Conservation (phyloP, 495 filamentous ascomycete genomes). For the Talaromyces nanjingensis region DNA sequence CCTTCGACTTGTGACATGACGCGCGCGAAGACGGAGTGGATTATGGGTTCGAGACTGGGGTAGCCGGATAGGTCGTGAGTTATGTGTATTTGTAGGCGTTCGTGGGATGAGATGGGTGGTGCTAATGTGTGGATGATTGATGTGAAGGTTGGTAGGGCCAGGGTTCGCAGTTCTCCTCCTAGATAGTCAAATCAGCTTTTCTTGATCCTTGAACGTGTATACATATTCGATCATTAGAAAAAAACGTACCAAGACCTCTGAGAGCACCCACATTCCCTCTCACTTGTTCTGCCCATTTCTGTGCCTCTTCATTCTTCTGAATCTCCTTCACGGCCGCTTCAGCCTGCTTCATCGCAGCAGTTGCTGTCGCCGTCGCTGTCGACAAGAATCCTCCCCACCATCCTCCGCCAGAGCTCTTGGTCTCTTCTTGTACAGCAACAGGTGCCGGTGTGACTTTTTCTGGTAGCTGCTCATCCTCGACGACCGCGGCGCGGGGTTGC, state of each 20-base stretch:
- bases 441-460: constrained; percentile 23
- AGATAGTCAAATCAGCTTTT: constrained; percentile 17
- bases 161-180: constrained; percentile 86
- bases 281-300: constrained; percentile 92
- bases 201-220: constrained; percentile 6
- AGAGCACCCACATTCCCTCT: constrained; percentile 84
- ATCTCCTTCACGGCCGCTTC: constrained; percentile 92
- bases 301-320: constrained; percentile 91
- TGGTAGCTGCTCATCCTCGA: constrained; percentile 31
- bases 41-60: constrained; percentile 86
- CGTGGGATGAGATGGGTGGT: constrained; percentile 93
- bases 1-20: constrained; percentile 99
- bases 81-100: constrained; percentile 95
- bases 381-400: constrained; percentile 90
- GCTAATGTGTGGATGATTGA: constrained; percentile 90
- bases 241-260: constrained; percentile 67
- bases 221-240: constrained; percentile 2
- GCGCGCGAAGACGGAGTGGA: constrained; percentile 87
- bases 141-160: constrained; percentile 90
- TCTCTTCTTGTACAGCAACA: constrained; percentile 20
- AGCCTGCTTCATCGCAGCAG: constrained; percentile 86
- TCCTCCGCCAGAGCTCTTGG: constrained; percentile 52
- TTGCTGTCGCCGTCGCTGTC: constrained; percentile 53
- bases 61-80: constrained; percentile 94
- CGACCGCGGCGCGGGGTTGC: constrained; percentile 38